Evolutionary conservation across 2,329 filamentous ascomycete genomes (phyloP).

Genomic region (Ophiocordyceps camponoti-saundersi): DNA sequence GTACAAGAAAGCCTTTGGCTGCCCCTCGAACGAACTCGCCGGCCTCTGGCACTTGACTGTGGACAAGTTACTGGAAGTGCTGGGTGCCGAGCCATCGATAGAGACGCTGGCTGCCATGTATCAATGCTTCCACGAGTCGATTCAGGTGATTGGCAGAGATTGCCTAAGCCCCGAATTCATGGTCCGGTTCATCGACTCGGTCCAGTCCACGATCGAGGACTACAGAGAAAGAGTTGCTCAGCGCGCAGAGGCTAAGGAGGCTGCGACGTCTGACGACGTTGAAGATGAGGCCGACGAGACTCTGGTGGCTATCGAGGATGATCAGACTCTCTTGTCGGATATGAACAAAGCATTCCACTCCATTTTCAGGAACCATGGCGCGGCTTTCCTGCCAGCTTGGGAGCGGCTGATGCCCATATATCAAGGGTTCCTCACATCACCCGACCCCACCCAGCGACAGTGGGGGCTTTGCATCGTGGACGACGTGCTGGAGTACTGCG

Average conservation of each 20-base stretch:
- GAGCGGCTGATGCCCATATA: constrained; percentile 75
- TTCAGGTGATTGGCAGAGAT: constrained; percentile 81
- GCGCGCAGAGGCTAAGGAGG: constrained; percentile 66
- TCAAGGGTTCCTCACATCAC: constrained; percentile 63
- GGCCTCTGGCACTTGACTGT: constrained; percentile 73
- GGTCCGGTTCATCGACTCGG: constrained; percentile 72
- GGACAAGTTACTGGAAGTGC: constrained; percentile 81
- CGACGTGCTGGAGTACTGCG: constrained; percentile 94
- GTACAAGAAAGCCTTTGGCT: constrained; percentile 82
- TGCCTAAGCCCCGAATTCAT: constrained; percentile 67
- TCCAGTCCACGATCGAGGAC: constrained; percentile 74
- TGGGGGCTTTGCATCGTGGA: constrained; percentile 99
- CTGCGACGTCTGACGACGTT: constrained; percentile 61
- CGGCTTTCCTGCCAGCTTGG: constrained; percentile 73
- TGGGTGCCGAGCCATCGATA: constrained; percentile 85
- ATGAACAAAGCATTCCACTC: constrained; percentile 99
- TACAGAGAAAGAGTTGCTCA: constrained; percentile 76
- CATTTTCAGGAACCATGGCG: constrained; percentile 92
- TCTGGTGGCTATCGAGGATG: constrained; percentile 85
- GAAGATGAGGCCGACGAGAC: constrained; percentile 81
- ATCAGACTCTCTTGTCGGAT: constrained; percentile 88
- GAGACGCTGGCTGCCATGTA: constrained; percentile 98
- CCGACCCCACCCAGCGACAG: constrained; percentile 80
- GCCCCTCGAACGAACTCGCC: constrained; percentile 61
- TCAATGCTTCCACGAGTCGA: constrained; percentile 97